Evolutionary conservation across 2,329 filamentous ascomycete genomes (phyloP).

Genomic region (Kalaharituber pfeilii): DNA sequence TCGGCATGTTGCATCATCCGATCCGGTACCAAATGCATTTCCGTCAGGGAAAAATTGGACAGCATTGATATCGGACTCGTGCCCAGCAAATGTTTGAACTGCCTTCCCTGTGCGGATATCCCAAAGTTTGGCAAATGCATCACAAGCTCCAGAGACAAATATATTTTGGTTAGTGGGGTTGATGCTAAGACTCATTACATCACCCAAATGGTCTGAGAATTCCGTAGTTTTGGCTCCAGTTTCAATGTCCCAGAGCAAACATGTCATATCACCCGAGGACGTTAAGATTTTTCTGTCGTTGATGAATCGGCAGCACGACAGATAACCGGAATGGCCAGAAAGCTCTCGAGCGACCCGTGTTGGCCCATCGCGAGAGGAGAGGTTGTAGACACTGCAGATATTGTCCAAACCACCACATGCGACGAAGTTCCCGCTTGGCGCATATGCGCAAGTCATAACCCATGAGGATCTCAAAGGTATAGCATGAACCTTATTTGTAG

Average conservation of each 20-base stretch:
- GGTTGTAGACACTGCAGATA: conserved; percentile 98
- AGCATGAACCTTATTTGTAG: conserved; percentile 97
- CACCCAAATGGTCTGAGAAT: conserved; percentile 93
- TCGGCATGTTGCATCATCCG: conserved; percentile 91
- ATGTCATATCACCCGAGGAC: conserved; percentile 98
- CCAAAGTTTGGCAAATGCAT: conserved; percentile 97
- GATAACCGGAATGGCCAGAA: conserved; percentile 89
- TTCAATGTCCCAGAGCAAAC: conserved; percentile 99
- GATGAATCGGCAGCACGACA: conserved; percentile 97
- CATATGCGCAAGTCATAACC: conserved; percentile 99
- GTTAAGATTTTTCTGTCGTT: conserved; percentile 96
- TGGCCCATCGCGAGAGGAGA: conserved; percentile 91
- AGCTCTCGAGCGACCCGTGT: conserved; percentile 90
- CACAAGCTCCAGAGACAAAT: conserved; percentile 97
- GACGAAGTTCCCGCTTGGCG: conserved; percentile 93
- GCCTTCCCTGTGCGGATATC: conserved; percentile 97
- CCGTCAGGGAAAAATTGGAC: conserved; percentile 99
- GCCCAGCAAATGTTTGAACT: conserved; percentile 93
- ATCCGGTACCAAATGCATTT: conserved; percentile 94
- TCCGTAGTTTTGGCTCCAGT: conserved; percentile 93
- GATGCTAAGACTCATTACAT: conserved; percentile 99
- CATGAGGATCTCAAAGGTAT: conserved; percentile 94
- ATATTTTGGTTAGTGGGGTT: conserved; percentile 99
- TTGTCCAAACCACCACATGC: conserved; percentile 98
- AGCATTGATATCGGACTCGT: conserved; percentile 98